Conservation (phyloP, 2,329 filamentous ascomycete species). For the Macroventuria anomochaeta region DNA sequence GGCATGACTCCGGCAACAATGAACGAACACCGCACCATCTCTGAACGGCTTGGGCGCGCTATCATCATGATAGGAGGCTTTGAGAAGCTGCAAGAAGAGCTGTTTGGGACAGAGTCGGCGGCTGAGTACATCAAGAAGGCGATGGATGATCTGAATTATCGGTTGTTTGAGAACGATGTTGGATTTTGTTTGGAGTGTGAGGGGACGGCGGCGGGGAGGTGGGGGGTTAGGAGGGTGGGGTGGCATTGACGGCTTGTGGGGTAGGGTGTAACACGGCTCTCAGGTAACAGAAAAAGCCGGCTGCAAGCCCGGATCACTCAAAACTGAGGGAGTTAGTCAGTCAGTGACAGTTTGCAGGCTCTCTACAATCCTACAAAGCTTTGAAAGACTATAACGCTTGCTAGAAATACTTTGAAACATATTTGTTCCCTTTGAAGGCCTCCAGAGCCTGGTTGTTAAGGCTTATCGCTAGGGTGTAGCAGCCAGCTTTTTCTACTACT, state of each 20-base stretch:
- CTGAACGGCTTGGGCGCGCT: background rate
- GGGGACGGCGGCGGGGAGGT: background rate
- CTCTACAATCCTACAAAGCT: too few relatives aligned
- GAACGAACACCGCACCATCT: background rate
- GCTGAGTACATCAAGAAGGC: background rate
- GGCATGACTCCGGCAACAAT: background rate
- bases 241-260: constrained; percentile 9
- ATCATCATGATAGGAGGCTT: background rate
- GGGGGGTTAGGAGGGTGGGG: constrained; percentile 7
- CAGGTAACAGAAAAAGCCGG: too few relatives aligned
- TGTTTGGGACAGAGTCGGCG: background rate
- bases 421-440: too few relatives aligned
- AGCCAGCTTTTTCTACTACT: too few relatives aligned
- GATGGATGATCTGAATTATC: constrained; percentile 10
- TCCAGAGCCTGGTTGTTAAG: too few relatives aligned
- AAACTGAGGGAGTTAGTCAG: too few relatives aligned
- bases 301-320: too few relatives aligned
- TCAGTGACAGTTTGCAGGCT: too few relatives aligned
- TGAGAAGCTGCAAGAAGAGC: background rate
- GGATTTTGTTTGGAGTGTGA: constrained; percentile 2
- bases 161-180: constrained; percentile 13
- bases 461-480: too few relatives aligned
- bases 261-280: too few relatives aligned
- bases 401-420: too few relatives aligned
- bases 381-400: too few relatives aligned